These are phyloP conservation scores for Fusarium albidum DNA, from an alignment of 2,329 filamentous ascomycete genomes.

Conservation along the genomic window DNA sequence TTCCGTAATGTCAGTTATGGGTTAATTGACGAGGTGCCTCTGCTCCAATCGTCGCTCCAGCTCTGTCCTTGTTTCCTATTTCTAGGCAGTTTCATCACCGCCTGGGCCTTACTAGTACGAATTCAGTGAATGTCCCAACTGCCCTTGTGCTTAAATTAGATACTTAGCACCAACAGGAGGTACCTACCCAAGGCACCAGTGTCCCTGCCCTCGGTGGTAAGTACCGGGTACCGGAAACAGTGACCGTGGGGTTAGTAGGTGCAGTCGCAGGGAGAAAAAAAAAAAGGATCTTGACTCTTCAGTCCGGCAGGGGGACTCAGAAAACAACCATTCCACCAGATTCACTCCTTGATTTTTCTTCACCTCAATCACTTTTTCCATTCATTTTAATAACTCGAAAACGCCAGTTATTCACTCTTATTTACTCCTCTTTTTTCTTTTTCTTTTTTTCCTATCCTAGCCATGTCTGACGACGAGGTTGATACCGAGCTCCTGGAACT, in stretches of 20 bases:
- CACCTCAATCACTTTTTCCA: not conserved
- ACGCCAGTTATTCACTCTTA: not conserved
- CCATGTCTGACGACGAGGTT: constrained; percentile 90
- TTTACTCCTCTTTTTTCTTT: not conserved
- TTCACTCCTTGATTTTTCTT: constrained; percentile 21
- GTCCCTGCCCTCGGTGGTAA: not conserved
- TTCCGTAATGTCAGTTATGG: no score
- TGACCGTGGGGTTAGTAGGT: constrained; percentile 20
- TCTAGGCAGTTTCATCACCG: no score
- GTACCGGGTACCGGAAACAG: not conserved
- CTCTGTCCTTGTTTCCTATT: no score
- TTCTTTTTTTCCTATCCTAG: not conserved
- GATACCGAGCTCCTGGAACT: constrained; percentile 89
- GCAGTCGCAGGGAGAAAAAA: constrained; percentile 16
- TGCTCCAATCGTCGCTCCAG: no score
- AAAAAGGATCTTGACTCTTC: constrained; percentile 26
- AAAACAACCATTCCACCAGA: constrained; percentile 19
- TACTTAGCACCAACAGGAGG: no score
- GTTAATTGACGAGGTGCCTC: no score
- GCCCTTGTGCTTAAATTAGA: no score
- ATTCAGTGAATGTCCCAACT: no score
- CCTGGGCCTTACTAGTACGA: no score
- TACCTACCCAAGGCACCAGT: not conserved
- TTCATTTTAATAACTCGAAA: not conserved
- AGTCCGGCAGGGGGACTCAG: constrained; percentile 26